Percentiles rank a stretch among this genome's conserved stretches.
Conservation (phyloP, 257 asterid genomes). For the Solanum etuberosum region DNA sequence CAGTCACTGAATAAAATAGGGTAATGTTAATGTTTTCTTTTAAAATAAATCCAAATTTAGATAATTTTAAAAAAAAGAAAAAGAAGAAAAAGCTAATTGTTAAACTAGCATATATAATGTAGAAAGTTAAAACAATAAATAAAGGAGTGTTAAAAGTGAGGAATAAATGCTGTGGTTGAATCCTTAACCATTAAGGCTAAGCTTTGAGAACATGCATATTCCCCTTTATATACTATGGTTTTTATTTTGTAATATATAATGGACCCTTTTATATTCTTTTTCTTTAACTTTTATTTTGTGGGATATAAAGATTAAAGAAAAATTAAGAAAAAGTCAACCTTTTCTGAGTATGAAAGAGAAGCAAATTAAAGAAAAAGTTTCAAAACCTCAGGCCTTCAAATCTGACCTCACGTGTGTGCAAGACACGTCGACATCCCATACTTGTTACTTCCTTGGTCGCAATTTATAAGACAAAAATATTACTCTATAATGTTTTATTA, state of each 20-base stretch:
- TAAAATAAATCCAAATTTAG: neutral
- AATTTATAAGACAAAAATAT: neutral
- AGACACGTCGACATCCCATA: neutral
- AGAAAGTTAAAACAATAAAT: neutral
- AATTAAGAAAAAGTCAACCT: neutral
- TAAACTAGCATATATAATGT: neutral
- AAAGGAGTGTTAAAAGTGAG: neutral
- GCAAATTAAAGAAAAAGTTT: neutral
- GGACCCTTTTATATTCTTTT: neutral
- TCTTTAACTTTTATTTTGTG: neutral
- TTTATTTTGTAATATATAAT: neutral
- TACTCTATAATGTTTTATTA: neutral
- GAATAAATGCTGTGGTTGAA: neutral
- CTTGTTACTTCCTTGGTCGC: neutral
- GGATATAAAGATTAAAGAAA: neutral
- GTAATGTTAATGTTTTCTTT: neutral
- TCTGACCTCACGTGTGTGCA: neutral
- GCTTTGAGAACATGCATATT: constrained; percentile 4
- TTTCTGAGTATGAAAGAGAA: neutral
- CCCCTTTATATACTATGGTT: neutral
- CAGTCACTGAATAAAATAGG: neutral
- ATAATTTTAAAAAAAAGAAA: neutral
- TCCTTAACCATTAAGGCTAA: neutral
- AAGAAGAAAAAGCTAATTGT: neutral
- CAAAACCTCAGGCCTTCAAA: neutral